Conservation (phyloP, 495 filamentous ascomycete genomes). For the Podospora australis region DNA sequence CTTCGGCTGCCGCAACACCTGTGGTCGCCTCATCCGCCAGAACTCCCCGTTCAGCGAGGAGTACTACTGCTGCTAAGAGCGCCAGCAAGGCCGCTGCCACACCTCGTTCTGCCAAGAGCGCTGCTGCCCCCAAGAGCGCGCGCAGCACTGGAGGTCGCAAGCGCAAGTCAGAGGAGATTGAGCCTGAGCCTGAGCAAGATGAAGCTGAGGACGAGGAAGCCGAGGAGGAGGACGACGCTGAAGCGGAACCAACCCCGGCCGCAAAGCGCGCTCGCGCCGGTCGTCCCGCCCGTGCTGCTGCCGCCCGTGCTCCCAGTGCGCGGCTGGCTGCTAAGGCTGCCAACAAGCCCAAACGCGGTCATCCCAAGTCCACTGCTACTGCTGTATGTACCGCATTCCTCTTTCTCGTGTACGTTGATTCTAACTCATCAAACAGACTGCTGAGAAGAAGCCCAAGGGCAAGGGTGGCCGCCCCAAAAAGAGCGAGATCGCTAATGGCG, state of each 20-base stretch:
- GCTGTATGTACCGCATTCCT: slow-evolving; percentile 5
- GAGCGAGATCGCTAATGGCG: slow-evolving; percentile 8
- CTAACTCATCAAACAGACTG: slow-evolving; percentile 8
- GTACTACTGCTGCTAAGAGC: no score
- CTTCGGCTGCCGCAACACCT: not conserved
- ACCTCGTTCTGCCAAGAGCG: not conserved
- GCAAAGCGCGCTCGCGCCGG: slow-evolving; percentile 21
- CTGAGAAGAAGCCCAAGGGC: slow-evolving; percentile 13
- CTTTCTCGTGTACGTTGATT: no score
- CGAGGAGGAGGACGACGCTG: not conserved
- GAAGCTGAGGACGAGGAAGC: not conserved
- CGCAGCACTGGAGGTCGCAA: not conserved
- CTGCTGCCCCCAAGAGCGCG: not conserved
- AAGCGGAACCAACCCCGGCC: not conserved
- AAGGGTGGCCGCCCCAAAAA: slow-evolving; percentile 17
- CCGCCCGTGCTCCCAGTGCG: slow-evolving; percentile 16
- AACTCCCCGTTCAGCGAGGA: not conserved
- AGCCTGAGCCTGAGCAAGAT: slow-evolving; percentile 3
- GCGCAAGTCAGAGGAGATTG: not conserved
- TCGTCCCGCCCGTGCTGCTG: slow-evolving; percentile 16
- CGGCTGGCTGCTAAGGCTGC: slow-evolving; percentile 22
- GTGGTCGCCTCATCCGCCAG: not conserved
- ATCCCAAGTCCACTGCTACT: slow-evolving; percentile 13
- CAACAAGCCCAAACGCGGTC: slow-evolving; percentile 15
- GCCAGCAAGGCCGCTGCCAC: not conserved